phyloP scores from a whole-genome alignment of 129 eudicot species.

The Apium graveolens region DNA sequence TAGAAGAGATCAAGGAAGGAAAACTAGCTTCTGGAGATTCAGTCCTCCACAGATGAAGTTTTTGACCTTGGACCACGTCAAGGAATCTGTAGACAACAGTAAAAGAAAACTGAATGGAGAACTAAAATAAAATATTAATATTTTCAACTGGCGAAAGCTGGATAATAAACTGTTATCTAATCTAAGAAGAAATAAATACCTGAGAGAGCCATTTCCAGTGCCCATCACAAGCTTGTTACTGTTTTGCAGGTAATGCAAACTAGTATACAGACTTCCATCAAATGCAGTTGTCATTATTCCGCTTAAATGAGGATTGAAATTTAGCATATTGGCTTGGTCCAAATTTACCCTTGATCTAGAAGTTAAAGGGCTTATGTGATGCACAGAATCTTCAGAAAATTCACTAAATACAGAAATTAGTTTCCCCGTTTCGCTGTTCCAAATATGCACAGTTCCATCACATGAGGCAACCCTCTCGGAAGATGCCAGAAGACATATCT shows the following conservation, averaged over 20 bases:
- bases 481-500: conserved; percentile 55
- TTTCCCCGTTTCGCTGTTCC: conserved; percentile 87
- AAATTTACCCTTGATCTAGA: conserved; percentile 41
- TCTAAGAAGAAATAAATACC: conserved; percentile 32
- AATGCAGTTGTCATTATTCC: conserved; percentile 70
- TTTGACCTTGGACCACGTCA: conserved; percentile 67
- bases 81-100: conserved; percentile 52
- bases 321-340: conserved; percentile 77
- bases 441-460: conserved; percentile 92
- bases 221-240: conserved; percentile 64
- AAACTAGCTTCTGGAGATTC: conserved; percentile 61
- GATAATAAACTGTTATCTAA: not conserved
- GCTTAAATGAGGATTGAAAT: conserved; percentile 55
- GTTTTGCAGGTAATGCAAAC: conserved; percentile 73
- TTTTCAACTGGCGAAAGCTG: conserved; percentile 1
- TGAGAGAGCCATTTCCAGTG: conserved; percentile 92
- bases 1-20: conserved; percentile 72
- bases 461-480: conserved; percentile 84
- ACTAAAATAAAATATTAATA: not conserved
- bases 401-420: conserved; percentile 65
- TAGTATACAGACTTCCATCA: conserved; percentile 81
- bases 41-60: conserved; percentile 92
- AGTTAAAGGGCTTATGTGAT: conserved; percentile 28
- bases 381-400: conserved; percentile 35
- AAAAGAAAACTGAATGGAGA: conserved; percentile 5